Evolutionary conservation across 208 protist genomes (phyloP).

Genomic region (Acanthamoeba castellanii): DNA sequence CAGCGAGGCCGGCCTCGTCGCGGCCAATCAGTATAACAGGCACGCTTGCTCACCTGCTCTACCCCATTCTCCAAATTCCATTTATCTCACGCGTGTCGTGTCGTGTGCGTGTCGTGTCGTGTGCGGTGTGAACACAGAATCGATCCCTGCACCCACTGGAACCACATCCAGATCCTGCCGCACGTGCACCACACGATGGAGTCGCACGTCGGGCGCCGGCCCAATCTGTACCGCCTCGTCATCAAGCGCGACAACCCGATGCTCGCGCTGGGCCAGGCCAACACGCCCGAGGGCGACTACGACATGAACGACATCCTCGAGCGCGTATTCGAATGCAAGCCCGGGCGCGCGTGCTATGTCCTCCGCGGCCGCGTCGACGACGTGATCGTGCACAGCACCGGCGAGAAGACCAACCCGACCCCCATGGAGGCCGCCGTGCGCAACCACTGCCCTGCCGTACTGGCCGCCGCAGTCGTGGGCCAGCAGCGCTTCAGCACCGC

Average conservation of each 20-base stretch:
- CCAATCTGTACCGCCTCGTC: conserved; percentile 33
- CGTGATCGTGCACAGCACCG: conserved; percentile 18
- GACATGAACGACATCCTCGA: conserved; percentile 33
- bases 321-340: neutral
- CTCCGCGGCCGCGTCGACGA: neutral
- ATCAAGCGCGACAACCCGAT: neutral
- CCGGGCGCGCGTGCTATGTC: neutral
- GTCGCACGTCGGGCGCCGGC: neutral
- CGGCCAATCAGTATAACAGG: neutral
- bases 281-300: conserved; percentile 29
- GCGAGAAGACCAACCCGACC: conserved; percentile 7
- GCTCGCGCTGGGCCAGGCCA: neutral
- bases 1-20: conserved; percentile 3
- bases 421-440: neutral
- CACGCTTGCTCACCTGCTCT: neutral
- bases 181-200: neutral
- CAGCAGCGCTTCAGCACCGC: neutral
- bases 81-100: neutral
- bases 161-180: neutral
- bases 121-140: no score
- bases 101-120: no score
- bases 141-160: neutral
- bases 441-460: neutral
- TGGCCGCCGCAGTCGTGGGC: neutral
- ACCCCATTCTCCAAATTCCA: neutral